Evolutionary conservation across 257 asterid genomes (phyloP).

Genomic region (Thymus mandschuricus): DNA sequence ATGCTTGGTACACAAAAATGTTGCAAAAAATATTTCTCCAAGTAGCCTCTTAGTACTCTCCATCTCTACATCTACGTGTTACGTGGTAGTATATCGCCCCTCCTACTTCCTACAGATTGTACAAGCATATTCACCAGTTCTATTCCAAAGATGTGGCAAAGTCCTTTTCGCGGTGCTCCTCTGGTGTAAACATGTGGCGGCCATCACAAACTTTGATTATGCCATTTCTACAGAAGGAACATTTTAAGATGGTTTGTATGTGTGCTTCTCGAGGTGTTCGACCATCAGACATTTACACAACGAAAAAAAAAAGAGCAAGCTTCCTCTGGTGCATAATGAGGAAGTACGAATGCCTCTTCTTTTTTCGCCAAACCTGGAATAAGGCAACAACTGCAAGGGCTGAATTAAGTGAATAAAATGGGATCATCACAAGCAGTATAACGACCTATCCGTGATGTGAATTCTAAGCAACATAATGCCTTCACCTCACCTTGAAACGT

Average conservation of each 20-base stretch:
- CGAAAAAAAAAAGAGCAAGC: slow-evolving; percentile 25
- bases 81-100: neutral
- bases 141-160: neutral
- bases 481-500: slow-evolving; percentile 39
- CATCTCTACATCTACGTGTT: neutral
- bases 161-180: slow-evolving; percentile 6
- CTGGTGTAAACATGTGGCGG: slow-evolving; percentile 2
- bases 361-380: slow-evolving; percentile 30
- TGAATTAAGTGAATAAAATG: neutral
- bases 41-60: neutral
- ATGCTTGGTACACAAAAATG: slow-evolving; percentile 17
- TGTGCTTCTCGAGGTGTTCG: neutral
- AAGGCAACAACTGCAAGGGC: slow-evolving; percentile 7
- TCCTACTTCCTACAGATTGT: slow-evolving; percentile 16
- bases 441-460: neutral
- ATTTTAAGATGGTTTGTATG: slow-evolving; percentile 1
- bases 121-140: slow-evolving; percentile 6
- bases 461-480: neutral
- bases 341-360: slow-evolving; percentile 1
- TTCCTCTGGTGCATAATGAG: slow-evolving; percentile 8
- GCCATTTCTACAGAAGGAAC: neutral
- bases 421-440: neutral
- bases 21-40: slow-evolving; percentile 28
- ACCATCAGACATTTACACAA: slow-evolving; percentile 2
- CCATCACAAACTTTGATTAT: neutral